Base-by-base conservation (phyloP, 1,284 basidiomycete genomes). In the Kwoniella shivajii region DNA sequence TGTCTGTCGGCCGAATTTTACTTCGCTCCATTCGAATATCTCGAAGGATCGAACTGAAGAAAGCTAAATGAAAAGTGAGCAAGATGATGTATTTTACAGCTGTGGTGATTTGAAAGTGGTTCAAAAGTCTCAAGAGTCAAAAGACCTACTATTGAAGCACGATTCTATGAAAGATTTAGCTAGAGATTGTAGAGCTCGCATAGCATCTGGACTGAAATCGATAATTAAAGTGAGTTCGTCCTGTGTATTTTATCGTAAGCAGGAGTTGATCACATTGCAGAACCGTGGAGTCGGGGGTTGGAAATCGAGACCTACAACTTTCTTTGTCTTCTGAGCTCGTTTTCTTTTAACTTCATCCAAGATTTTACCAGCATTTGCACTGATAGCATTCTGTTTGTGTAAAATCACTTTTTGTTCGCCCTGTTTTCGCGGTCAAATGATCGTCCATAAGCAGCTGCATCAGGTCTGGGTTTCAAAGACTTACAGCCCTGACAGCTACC, bases 1-100 rank as follows among this genome's bases (percentile, higher is more conserved):
- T 88, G 74, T 96, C 92, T 63, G 92, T 90, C 68, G 93, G 90
- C 0, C 88, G 87, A 55, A 96, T 87, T 75, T 94, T 94, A 30
- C 86, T 83, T 24, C 92, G 83, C 74, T 97, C 93, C 63, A 90
- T 89, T 59, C 88, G 86, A 73, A 97, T 95, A 69, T 97, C 93
- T 74, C 89, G 92, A 54, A 96, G 78, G n/a, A 96, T 79, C 0
- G 86, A 86, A 3, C 84, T 80, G 53, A 96, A 83, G 77, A 96
- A 92, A 26, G 85, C 92, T 95, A 71, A 26, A 47, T 22, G 27
- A 24, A n/a, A 27, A 37, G 49, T 64, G 27, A 65, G 61, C 7
- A 30, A 30, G 38, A 39, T 41, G 13, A 50, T 43, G 10, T 16
- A 41, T 10, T 27, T 22, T 10, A 18, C 41, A 36, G 20, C 16